Base-by-base conservation (phyloP, 2,329 filamentous ascomycete genomes). In the Trichoderma simmonsii region DNA sequence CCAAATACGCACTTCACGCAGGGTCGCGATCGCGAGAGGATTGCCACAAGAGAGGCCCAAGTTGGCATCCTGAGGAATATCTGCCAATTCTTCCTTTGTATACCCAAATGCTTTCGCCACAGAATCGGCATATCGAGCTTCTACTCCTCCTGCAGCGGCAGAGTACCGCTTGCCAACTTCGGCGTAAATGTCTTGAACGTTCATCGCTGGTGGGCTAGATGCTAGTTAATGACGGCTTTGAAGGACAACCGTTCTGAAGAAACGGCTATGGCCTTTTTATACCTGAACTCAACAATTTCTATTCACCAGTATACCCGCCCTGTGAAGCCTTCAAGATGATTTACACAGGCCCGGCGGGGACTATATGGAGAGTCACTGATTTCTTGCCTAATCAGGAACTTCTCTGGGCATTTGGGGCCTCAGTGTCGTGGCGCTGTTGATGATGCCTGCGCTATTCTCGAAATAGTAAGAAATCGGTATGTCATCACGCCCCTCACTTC, bases 41-140 rank as follows among this genome's bases (percentile, higher is more conserved):
- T 88, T 88, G 7, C 87, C 86, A 70, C 86, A 89, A 79, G 85
- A 85, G 4, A 88, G 76, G 0, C 86, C 87, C 4, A 88, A 79
- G 74, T 88, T 88, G 30, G 86, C 79, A 56, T 82, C 83, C 9
- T 81, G 73, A 0, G 86, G 86, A 34, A 85, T 82, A n/a, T 74
- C 77, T 21, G 78, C 76, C 1, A 88, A 83, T 65, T 88, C 85
- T 34, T 85, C 80, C 9, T 82, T 79, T 14, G 81, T 81, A 76
- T 89, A 89, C 4, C 87, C 87, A 75, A 89, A 88, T 0, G 87
- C 83, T 64, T 81, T 81, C 32, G 87, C 86, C 12, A 88, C 82
- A 4, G 80, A 76, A 43, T 80, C 77, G 70, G 80, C 81, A 70
- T 84, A 83, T 30, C 76, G 74, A 66, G 75, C 76, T 61, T 75